Conservation (phyloP, 2,329 filamentous ascomycete species). For the Pseudocercospora pini-densiflorae region DNA sequence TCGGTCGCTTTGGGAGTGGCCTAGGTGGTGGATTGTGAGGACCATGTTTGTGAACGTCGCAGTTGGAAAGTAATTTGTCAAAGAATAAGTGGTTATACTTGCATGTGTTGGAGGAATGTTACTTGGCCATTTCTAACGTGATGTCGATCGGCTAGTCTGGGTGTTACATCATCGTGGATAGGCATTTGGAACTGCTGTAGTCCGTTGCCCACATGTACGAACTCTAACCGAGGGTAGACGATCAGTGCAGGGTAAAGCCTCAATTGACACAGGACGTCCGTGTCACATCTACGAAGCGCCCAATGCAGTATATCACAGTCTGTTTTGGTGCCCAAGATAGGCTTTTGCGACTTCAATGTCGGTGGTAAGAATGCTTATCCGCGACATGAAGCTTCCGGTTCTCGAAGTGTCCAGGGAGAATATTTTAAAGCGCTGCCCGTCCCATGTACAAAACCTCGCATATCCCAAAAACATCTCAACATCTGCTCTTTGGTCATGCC, state of each 20-base stretch:
- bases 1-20: slow-evolving; percentile 65
- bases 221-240: neutral
- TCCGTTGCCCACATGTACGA: neutral
- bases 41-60: slow-evolving; percentile 34
- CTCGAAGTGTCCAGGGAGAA: neutral
- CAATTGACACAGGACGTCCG: neutral
- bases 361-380: neutral
- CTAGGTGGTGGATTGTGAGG: slow-evolving; percentile 44
- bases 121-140: neutral
- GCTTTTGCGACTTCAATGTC: neutral
- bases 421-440: neutral
- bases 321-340: neutral
- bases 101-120: slow-evolving; percentile 14
- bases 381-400: neutral
- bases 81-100: neutral
- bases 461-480: neutral
- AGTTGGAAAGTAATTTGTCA: neutral
- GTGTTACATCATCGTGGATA: neutral
- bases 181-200: neutral
- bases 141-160: slow-evolving; percentile 2
- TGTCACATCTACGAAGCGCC: neutral
- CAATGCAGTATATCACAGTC: neutral
- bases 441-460: neutral
- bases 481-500: neutral
- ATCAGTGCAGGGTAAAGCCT: neutral